phyloP scores from a whole-genome alignment of 164 flowering plant genomes.

The Kalanchoe fedtschenkoi region DNA sequence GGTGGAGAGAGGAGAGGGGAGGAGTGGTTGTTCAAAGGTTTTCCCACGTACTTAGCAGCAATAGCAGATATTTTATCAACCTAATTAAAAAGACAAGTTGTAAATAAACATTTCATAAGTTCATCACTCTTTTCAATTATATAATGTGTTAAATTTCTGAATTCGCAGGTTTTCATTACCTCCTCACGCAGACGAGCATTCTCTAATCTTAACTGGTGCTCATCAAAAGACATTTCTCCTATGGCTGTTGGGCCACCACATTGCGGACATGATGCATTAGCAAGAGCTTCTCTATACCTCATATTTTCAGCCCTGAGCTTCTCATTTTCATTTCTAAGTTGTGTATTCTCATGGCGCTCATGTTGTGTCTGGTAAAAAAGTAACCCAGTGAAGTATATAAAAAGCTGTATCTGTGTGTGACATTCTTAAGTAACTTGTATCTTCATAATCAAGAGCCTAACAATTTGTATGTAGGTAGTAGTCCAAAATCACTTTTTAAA shows the following conservation, averaged over 20 bases:
- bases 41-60: slow-evolving; percentile 68
- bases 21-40: slow-evolving; percentile 28
- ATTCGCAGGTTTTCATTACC: slow-evolving; percentile 15
- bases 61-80: slow-evolving; percentile 60
- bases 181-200: slow-evolving; percentile 77
- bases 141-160: neutral
- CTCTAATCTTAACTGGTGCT: slow-evolving; percentile 64
- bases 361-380: slow-evolving; percentile 49
- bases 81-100: slow-evolving; percentile 16
- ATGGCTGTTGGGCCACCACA: slow-evolving; percentile 73
- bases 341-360: slow-evolving; percentile 70
- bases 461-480: neutral
- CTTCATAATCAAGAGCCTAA: neutral
- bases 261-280: slow-evolving; percentile 56
- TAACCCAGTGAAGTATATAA: neutral
- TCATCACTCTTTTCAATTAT: no score
- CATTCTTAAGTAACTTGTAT: neutral
- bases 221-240: slow-evolving; percentile 75
- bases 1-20: slow-evolving; percentile 36
- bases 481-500: neutral
- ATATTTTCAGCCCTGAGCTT: slow-evolving; percentile 70
- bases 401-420: no score
- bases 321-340: slow-evolving; percentile 60
- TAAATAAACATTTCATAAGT: no score
- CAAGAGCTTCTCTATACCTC: slow-evolving; percentile 64